phyloP scores from a whole-genome alignment of 2,329 filamentous ascomycete genomes.

The Graphilbum fragrans region DNA sequence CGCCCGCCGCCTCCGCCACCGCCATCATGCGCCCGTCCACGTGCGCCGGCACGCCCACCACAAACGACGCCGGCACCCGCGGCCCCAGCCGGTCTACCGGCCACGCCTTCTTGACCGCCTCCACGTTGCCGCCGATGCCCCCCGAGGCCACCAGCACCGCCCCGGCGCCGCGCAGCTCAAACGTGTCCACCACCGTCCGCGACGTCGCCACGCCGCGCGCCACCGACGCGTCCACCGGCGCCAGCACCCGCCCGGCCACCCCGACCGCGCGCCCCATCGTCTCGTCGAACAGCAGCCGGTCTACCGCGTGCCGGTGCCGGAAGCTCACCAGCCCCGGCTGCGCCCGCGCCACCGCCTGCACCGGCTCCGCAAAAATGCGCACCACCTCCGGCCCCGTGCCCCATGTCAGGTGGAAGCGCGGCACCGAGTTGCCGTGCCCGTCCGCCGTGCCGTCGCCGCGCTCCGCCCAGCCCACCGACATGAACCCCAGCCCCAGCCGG shows the following conservation, averaged over 20 bases:
- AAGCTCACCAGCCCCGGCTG: slow-evolving; percentile 44
- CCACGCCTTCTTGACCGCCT: slow-evolving; percentile 46
- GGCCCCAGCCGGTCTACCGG: slow-evolving; percentile 44
- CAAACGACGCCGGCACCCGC: slow-evolving; percentile 41
- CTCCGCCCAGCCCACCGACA: slow-evolving; percentile 49
- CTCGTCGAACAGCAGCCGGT: slow-evolving; percentile 41
- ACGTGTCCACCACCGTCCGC: slow-evolving; percentile 32
- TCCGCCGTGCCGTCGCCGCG: slow-evolving; percentile 41
- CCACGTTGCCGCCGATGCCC: slow-evolving; percentile 50
- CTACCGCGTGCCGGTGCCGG: slow-evolving; percentile 43
- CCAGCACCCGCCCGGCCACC: slow-evolving; percentile 39
- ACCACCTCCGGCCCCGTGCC: slow-evolving; percentile 49
- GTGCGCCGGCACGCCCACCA: slow-evolving; percentile 48
- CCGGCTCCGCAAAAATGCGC: slow-evolving; percentile 43
- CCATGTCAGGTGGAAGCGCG: slow-evolving; percentile 51
- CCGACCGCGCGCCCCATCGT: slow-evolving; percentile 36
- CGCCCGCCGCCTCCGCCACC: slow-evolving; percentile 40
- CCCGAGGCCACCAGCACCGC: slow-evolving; percentile 44
- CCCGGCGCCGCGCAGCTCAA: slow-evolving; percentile 39
- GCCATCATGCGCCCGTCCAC: slow-evolving; percentile 53
- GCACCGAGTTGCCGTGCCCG: slow-evolving; percentile 50
- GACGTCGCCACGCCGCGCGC: slow-evolving; percentile 39
- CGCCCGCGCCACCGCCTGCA: slow-evolving; percentile 35
- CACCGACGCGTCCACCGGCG: slow-evolving; percentile 30
- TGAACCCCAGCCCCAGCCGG: slow-evolving; percentile 36